Evolutionary conservation across 352 stramenopile genomes (phyloP).

Genomic region (Achlya hypogyna): DNA sequence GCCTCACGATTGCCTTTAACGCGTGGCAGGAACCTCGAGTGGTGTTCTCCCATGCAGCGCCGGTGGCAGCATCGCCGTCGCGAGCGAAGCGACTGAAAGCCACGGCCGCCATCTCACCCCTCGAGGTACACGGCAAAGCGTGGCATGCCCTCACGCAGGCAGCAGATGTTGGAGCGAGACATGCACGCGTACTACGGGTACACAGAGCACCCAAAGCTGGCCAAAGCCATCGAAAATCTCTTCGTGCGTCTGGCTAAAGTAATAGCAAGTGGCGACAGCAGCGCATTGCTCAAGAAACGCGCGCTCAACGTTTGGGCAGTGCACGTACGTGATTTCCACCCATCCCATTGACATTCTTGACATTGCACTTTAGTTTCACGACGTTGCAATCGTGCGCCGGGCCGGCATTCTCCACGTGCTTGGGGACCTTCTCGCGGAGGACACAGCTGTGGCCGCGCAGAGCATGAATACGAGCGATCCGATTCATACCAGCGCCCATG

Average conservation of each 20-base stretch:
- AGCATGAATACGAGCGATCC: background rate
- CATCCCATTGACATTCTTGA: background rate
- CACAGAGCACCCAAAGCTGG: background rate
- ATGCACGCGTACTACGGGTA: conserved; percentile 10
- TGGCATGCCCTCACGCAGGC: background rate
- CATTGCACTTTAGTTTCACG: conserved; percentile 3
- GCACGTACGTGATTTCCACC: background rate
- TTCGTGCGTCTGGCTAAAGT: conserved; percentile 38
- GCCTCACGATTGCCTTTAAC: background rate
- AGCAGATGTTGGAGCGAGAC: conserved; percentile 9
- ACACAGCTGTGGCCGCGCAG: background rate
- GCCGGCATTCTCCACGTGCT: conserved; percentile 8
- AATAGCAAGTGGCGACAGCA: conserved; percentile 32
- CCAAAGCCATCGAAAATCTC: conserved; percentile 40
- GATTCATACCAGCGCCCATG: conserved; percentile 8
- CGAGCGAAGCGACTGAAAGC: background rate
- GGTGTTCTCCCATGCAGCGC: background rate
- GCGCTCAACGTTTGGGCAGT: conserved; percentile 34
- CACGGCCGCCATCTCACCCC: background rate
- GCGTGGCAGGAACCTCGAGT: conserved; percentile 17
- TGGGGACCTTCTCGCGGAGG: background rate
- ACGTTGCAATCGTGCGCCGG: background rate
- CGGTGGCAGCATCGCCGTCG: background rate
- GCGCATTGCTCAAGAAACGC: conserved; percentile 33
- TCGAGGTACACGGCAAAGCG: too few relatives aligned